phyloP scores from a whole-genome alignment of 2,329 filamentous ascomycete genomes.

The Penicillium freii region DNA sequence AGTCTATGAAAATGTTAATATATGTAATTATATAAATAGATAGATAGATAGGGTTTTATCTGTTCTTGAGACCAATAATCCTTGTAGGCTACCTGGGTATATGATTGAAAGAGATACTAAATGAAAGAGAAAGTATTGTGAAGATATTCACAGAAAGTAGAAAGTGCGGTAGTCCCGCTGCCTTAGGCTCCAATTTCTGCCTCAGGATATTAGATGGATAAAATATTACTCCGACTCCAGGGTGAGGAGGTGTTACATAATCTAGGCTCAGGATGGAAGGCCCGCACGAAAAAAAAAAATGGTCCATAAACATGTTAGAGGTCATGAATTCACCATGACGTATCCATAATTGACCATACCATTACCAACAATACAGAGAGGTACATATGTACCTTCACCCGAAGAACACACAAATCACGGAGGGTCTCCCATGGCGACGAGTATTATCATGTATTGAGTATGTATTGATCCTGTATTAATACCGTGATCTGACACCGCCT shows the following conservation, averaged over 20 bases:
- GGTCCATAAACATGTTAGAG: too few species aligned
- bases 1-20: too few species aligned
- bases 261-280: too few species aligned
- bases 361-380: too few species aligned
- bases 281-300: too few species aligned
- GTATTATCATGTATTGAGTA: background rate
- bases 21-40: too few species aligned
- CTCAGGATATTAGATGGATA: background rate
- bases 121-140: background rate
- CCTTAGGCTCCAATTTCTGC: background rate
- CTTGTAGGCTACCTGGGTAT: too few species aligned
- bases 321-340: slow-evolving; percentile 20
- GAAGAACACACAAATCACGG: background rate
- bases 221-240: background rate
- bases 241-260: background rate
- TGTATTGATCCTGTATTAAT: background rate
- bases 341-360: background rate
- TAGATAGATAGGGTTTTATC: too few species aligned
- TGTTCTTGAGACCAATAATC: too few species aligned
- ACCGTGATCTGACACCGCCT: background rate
- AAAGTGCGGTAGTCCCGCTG: background rate
- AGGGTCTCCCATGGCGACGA: background rate
- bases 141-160: background rate
- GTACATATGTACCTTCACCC: too few species aligned
- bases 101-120: too few species aligned